A percentile compares a stretch with the other conserved stretches of the same genome.
Conservation (phyloP, 1,284 basidiomycete genomes). For the Tilletiaria anomala region DNA sequence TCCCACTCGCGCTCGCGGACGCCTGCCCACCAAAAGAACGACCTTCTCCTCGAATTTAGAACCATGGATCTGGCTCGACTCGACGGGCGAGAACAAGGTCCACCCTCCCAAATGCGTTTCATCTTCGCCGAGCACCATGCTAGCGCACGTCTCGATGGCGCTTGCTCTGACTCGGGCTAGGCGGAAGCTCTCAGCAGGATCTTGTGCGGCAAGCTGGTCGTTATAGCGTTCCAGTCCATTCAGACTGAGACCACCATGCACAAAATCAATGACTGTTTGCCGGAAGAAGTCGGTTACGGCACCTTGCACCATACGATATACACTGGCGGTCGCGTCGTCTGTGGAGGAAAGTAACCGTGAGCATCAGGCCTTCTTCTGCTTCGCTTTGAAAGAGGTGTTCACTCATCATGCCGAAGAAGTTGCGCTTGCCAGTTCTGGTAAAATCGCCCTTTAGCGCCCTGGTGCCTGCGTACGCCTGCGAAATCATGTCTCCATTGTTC, state of each 20-base stretch:
- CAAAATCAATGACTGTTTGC: conserved; percentile 46
- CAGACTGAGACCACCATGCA: conserved; percentile 12
- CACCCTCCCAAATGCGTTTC: conserved; percentile 71
- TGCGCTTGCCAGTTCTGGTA: conserved; percentile 76
- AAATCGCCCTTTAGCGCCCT: conserved; percentile 94
- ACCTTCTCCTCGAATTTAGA: conserved; percentile 65
- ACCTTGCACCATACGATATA: conserved; percentile 33
- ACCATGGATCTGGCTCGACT: conserved; percentile 54
- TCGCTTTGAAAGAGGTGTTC: no score
- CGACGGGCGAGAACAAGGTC: conserved; percentile 75
- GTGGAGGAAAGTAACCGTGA: conserved; percentile 1
- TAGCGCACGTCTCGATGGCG: conserved; percentile 51
- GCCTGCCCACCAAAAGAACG: conserved; percentile 48
- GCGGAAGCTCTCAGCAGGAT: conserved; percentile 73
- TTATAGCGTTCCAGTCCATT: conserved; percentile 19
- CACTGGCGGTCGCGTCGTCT: conserved; percentile 28
- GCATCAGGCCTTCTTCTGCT: neutral
- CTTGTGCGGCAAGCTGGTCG: conserved; percentile 58
- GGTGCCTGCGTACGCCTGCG: conserved; percentile 40
- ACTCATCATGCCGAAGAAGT: conserved; percentile 54
- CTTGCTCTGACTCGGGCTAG: conserved; percentile 60
- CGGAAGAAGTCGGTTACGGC: conserved; percentile 83
- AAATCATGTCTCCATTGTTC: conserved; percentile 52
- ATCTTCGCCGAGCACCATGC: conserved; percentile 63
- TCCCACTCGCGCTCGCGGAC: neutral